Percentiles rank a stretch among this genome's conserved stretches.
Conservation (phyloP, 163 green algal species). For the Volvox carteri region DNA sequence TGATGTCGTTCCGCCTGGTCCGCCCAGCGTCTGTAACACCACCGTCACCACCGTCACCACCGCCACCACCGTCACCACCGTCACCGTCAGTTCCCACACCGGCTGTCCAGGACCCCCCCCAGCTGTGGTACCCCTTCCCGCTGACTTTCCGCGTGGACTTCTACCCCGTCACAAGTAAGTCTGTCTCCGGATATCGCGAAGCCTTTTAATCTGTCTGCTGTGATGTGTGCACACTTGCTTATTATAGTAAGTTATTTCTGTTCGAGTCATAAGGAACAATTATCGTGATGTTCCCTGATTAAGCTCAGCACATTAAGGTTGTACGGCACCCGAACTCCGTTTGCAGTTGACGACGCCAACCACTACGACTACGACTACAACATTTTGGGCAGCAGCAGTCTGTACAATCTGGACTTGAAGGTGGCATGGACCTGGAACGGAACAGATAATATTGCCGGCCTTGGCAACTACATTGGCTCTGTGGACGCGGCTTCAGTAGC, state of each 20-base stretch:
- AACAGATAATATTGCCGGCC: neutral
- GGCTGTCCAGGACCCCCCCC: too few relatives aligned
- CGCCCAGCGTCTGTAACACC: neutral
- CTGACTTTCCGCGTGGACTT: conserved; percentile 11
- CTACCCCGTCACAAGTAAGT: neutral
- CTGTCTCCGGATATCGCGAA: too few relatives aligned
- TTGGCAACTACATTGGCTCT: neutral
- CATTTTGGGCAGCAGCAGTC: too few relatives aligned
- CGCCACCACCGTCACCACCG: neutral
- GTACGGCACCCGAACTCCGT: too few relatives aligned
- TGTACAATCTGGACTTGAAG: neutral
- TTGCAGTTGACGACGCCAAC: too few relatives aligned
- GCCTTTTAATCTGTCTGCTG: too few relatives aligned
- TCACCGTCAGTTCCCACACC: neutral
- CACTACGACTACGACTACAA: conserved; percentile 9
- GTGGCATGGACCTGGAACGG: neutral
- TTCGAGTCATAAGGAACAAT: too few relatives aligned
- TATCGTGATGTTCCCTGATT: too few relatives aligned
- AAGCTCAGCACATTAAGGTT: too few relatives aligned
- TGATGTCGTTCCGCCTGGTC: neutral
- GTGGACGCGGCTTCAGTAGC: neutral
- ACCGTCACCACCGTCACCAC: neutral
- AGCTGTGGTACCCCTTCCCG: conserved; percentile 22
- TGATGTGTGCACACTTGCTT: too few relatives aligned
- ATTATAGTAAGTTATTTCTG: too few relatives aligned